Percentiles rank a stretch among this genome's conserved stretches.
Evolutionary conservation across 768 basidiomycete genomes (phyloP).

Genomic region (Suillus luteus): DNA sequence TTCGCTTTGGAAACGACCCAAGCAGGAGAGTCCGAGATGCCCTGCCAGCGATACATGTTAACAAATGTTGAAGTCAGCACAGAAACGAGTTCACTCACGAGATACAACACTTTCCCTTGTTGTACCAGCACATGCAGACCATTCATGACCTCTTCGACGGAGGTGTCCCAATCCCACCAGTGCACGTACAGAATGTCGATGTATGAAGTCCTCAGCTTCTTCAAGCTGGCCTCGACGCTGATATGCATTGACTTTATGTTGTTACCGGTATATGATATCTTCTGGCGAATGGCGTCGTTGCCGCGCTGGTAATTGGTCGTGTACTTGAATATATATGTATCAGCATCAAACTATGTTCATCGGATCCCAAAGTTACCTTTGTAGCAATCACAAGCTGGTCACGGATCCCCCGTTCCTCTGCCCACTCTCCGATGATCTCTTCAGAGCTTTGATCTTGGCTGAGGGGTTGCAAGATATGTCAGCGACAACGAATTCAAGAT

Average conservation of each 20-base stretch:
- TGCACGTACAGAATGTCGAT: not conserved
- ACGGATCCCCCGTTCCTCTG: not conserved
- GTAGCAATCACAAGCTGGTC: not conserved
- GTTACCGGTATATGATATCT: not conserved
- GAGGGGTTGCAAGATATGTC: not conserved
- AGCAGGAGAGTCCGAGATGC: not conserved
- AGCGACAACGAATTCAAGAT: not conserved
- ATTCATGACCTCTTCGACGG: not conserved
- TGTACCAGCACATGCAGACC: not conserved
- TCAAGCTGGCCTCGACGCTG: not conserved
- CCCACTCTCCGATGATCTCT: not conserved
- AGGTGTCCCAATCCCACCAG: not conserved
- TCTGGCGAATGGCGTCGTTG: not conserved
- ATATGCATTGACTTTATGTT: not conserved
- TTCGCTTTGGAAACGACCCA: not conserved
- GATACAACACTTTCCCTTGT: not conserved
- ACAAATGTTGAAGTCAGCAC: not conserved
- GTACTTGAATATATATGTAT: not conserved
- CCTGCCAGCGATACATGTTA: not conserved
- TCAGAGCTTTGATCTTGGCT: not conserved
- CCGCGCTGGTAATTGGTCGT: conserved; percentile 3
- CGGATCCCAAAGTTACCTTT: not conserved
- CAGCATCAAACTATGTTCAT: not conserved
- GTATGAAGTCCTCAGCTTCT: conserved; percentile 1
- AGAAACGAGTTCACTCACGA: not conserved